phyloP scores from a whole-genome alignment of 139 green algal genomes.

The Astrephomene gubernaculifera region DNA sequence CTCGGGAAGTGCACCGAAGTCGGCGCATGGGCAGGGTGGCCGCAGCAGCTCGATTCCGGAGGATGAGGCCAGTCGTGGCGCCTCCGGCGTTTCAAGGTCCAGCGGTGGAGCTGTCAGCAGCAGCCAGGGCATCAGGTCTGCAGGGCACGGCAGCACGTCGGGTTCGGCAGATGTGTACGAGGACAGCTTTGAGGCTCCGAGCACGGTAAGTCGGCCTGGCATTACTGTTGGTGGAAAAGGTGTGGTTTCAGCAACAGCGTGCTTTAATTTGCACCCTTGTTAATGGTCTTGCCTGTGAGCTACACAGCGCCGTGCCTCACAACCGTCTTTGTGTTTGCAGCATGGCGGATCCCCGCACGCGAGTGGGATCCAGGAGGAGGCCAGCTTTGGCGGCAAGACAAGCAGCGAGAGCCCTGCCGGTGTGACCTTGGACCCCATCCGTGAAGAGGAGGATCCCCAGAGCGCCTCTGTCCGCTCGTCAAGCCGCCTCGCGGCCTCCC shows the following conservation, averaged over 20 bases:
- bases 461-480: not conserved
- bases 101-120: not conserved
- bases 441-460: not conserved
- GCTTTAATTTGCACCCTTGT: too few species aligned
- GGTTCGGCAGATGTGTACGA: constrained; percentile 31
- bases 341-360: not conserved
- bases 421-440: constrained; percentile 9
- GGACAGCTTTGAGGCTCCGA: constrained; percentile 19
- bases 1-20: not conserved
- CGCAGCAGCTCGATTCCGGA: not conserved
- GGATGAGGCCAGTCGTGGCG: constrained; percentile 1
- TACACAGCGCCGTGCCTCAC: not conserved
- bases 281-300: not conserved
- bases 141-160: not conserved
- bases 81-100: not conserved
- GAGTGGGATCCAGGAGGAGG: constrained; percentile 19
- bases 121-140: not conserved
- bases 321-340: not conserved
- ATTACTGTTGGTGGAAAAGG: not conserved
- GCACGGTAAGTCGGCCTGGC: not conserved
- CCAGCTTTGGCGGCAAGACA: not conserved
- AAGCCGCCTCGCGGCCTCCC: not conserved
- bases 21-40: not conserved
- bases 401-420: not conserved
- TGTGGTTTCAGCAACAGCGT: too few species aligned